Evolutionary conservation across 257 asterid species (phyloP), one percentile per base, ranked within the genome.

Genomic region (Ilex aquifolium): DNA sequence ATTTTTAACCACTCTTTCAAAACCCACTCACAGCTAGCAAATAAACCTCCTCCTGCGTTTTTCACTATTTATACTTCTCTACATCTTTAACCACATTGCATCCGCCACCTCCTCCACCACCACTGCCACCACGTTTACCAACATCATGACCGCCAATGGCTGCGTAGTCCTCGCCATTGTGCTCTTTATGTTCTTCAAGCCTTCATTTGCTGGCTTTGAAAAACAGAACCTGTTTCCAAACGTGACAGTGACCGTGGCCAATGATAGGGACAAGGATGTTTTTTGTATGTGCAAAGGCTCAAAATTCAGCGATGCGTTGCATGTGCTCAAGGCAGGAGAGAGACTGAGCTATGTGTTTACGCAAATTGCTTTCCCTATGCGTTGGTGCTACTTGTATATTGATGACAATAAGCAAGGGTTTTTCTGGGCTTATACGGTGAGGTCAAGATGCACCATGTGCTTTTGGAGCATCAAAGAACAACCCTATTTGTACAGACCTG

Each of bases 361-460:
- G 1, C 90, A 83, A 11, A 32, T 74, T n/a, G 90, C 85, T 0
- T 83, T 78, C 16, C 90, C 90, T 2, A 78, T 83, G 90, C 75
- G 90, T 31, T 83, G 87, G 90, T 83, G 90, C 74, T 83, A 68
- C 84, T 15, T 83, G 53, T 80, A 69, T 80, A 65, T 80, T 44
- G 69, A 61, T 65, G 65, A 31, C 0, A 21, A 7, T 2, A 71
- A 55, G 64, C 67, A 83, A 0, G 87, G 90, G 2, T 83, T 83
- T 74, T 83, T 83, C 64, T 83, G 85, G 85, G 90, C 79, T 0
- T 83, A 76, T 39, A 71, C 87, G 12, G 84, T 83, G 31, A 79
- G 86, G 31, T 72, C 81, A 31, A 57, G 72, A 74, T 83, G 90
- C 81, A 80, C 76, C 65, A 76, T 69, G 70, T 83, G 87, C 73